Percentiles rank a stretch among this genome's conserved stretches.
phyloP scores from a whole-genome alignment of 2,329 filamentous ascomycete genomes.

The Sarocladiaceae sp. region DNA sequence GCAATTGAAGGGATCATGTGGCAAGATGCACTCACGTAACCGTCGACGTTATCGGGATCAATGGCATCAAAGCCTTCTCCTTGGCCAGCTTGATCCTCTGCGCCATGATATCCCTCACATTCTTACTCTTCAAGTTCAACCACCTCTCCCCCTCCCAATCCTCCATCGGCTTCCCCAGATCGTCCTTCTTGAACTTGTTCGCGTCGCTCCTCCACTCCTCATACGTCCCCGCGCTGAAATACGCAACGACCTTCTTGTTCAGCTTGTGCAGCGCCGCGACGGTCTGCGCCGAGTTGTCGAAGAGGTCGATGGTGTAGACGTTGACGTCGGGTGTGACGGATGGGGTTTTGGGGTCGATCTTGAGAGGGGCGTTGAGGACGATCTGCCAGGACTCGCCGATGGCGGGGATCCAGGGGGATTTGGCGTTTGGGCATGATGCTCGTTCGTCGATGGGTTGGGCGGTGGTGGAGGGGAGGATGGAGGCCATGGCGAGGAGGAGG shows the following conservation, averaged over 20 bases:
- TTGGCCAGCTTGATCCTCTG: constrained; percentile 50
- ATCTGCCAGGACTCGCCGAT: constrained; percentile 56
- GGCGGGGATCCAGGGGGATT: constrained; percentile 40
- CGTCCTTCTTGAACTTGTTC: constrained; percentile 43
- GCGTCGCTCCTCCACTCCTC: constrained; percentile 57
- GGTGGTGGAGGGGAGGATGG: not conserved
- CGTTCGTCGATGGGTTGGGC: not conserved
- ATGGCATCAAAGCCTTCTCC: constrained; percentile 59
- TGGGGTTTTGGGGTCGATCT: constrained; percentile 32
- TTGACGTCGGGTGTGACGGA: constrained; percentile 39
- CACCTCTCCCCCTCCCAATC: constrained; percentile 64
- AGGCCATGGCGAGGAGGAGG: not conserved
- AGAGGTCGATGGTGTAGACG: constrained; percentile 45
- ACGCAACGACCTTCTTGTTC: constrained; percentile 62
- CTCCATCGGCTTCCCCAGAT: constrained; percentile 51
- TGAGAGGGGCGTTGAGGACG: constrained; percentile 36
- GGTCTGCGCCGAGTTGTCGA: constrained; percentile 38
- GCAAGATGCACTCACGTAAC: constrained; percentile 39
- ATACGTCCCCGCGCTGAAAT: constrained; percentile 66
- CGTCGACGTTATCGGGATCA: constrained; percentile 66
- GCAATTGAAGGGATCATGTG: not conserved
- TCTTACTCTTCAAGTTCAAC: constrained; percentile 51
- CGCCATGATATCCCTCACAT: constrained; percentile 59
- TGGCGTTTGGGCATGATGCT: not conserved
- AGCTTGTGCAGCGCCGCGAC: constrained; percentile 51